These are phyloP conservation scores for Cladosporium sp. DNA, from an alignment of 2,329 filamentous ascomycete species.

Conservation along the genomic window DNA sequence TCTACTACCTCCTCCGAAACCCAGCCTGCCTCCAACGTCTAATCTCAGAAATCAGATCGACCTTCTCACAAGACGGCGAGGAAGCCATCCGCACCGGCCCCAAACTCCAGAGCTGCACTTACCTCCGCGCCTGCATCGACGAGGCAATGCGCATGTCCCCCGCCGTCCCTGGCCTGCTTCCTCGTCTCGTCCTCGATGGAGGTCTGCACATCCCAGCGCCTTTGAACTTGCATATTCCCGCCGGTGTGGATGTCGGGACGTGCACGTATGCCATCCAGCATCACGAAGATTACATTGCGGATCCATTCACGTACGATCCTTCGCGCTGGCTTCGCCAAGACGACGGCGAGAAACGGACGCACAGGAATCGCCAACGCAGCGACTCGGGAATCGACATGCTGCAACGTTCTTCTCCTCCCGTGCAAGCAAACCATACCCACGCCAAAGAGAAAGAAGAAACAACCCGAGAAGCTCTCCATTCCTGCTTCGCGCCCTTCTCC, in stretches of 20 bases:
- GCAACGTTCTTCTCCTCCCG: too few relatives aligned
- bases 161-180: constrained; percentile 34
- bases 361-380: too few relatives aligned
- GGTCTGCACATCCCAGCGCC: constrained; percentile 28
- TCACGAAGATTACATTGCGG: constrained; percentile 27
- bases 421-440: too few relatives aligned
- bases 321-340: constrained; percentile 28
- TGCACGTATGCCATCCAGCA: constrained; percentile 35
- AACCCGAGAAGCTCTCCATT: constrained; percentile 15
- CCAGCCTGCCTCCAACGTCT: constrained; percentile 28
- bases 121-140: constrained; percentile 44
- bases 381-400: too few relatives aligned
- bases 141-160: constrained; percentile 46
- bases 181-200: constrained; percentile 30
- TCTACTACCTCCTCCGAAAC: constrained; percentile 44
- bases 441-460: constrained; percentile 14
- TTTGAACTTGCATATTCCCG: constrained; percentile 34
- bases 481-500: constrained; percentile 73
- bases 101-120: constrained; percentile 33
- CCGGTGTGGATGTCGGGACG: constrained; percentile 31
- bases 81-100: constrained; percentile 28
- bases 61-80: constrained; percentile 34
- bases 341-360: too few relatives aligned
- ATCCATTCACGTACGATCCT: constrained; percentile 26
- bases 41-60: constrained; percentile 31